phyloP scores from a whole-genome alignment of 768 basidiomycete genomes.

The Leccinum fibrillosum region DNA sequence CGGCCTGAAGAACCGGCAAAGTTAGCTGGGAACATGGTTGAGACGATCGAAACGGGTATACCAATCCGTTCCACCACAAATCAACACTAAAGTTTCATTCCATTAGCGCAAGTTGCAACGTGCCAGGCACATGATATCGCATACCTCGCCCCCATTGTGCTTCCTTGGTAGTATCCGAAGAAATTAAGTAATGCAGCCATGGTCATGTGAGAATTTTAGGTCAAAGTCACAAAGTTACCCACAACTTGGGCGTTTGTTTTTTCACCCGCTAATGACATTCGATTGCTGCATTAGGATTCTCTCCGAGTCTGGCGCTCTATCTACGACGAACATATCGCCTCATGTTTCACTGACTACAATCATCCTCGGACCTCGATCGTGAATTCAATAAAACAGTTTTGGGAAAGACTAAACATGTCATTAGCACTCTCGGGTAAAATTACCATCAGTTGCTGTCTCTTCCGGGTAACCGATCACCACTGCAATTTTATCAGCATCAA shows the following conservation, averaged over 20 bases:
- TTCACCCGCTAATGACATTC: constrained; percentile 10
- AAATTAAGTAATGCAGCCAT: constrained; percentile 24
- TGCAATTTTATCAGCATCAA: constrained; percentile 14
- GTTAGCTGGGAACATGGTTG: constrained; percentile 6
- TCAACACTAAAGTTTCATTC: constrained; percentile 51
- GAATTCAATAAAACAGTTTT: constrained; percentile 3
- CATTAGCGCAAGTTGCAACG: constrained; percentile 13
- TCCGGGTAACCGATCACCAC: constrained; percentile 28
- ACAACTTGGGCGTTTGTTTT: constrained; percentile 12
- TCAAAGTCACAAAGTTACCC: constrained; percentile 15
- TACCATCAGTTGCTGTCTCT: neutral
- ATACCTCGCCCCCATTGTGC: constrained; percentile 45
- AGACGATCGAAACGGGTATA: constrained; percentile 36
- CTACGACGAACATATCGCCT: constrained; percentile 16
- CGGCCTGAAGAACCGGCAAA: constrained; percentile 46
- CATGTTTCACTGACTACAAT: neutral
- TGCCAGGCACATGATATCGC: constrained; percentile 11
- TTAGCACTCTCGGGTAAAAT: neutral
- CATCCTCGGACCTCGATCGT: neutral
- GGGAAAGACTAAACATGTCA: neutral
- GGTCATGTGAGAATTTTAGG: constrained; percentile 26
- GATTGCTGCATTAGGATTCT: constrained; percentile 31
- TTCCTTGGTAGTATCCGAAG: constrained; percentile 26
- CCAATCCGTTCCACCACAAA: constrained; percentile 89
- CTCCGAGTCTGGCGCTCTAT: constrained; percentile 25